These are phyloP conservation scores for Manihot esculenta DNA, from an alignment of 441 rosid genomes.

Conservation along the genomic window DNA sequence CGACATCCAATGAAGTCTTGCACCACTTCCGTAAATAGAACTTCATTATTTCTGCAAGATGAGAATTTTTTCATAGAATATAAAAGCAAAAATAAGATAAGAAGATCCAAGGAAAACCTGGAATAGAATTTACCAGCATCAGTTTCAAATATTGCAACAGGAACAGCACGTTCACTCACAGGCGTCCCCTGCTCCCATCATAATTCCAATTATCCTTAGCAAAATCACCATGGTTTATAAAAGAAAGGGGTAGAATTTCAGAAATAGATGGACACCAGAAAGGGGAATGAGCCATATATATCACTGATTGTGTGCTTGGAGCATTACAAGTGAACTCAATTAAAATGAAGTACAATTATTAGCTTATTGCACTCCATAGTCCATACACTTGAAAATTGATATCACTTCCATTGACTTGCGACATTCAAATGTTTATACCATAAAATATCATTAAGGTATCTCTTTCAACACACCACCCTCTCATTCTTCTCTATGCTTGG, in stretches of 20 bases:
- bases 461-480: not conserved
- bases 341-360: not conserved
- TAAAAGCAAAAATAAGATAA: conserved; percentile 25
- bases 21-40: conserved; percentile 90
- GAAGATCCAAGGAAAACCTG: conserved; percentile 26
- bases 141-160: conserved; percentile 97
- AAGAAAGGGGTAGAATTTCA: conserved; percentile 19
- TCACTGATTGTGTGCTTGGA: not conserved
- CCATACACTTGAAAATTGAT: not conserved
- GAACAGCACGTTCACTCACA: conserved; percentile 99
- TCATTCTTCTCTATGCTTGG: not conserved
- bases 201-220: conserved; percentile 22
- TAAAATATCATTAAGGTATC: not conserved
- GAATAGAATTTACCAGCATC: conserved; percentile 55
- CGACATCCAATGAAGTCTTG: conserved; percentile 72
- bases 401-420: not conserved
- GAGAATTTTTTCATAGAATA: conserved; percentile 27
- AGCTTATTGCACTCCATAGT: not conserved
- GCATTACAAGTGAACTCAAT: not conserved
- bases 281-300: not conserved
- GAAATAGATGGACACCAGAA: not conserved
- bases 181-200: conserved; percentile 81
- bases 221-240: conserved; percentile 18
- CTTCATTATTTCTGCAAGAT: conserved; percentile 66
- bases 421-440: not conserved